A percentile compares a stretch with the other conserved stretches of the same genome.
phyloP scores from a whole-genome alignment of 306 rosid genomes.

The Trichosanthes truncata region DNA sequence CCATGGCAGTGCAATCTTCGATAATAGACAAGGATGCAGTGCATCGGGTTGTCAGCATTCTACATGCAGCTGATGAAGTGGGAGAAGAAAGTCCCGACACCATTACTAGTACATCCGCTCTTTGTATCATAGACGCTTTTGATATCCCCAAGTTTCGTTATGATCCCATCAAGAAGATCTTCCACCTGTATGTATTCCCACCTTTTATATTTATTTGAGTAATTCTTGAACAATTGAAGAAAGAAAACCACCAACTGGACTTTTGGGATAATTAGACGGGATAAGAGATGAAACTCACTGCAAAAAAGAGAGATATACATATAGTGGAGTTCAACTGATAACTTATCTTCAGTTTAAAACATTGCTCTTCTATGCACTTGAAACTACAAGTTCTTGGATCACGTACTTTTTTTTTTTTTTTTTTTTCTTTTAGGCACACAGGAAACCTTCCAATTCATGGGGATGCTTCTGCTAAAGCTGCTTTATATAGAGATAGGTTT shows the following conservation, averaged over 20 bases:
- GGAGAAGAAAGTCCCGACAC: conserved; percentile 18
- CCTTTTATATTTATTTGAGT: neutral
- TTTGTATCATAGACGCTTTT: conserved; percentile 52
- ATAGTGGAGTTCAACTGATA: neutral
- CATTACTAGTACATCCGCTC: conserved; percentile 12
- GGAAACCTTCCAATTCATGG: conserved; percentile 61
- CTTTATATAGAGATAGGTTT: conserved; percentile 69
- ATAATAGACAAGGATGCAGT: conserved; percentile 58
- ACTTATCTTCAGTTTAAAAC: neutral
- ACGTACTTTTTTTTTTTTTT: conserved; percentile 5
- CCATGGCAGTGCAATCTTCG: conserved; percentile 47
- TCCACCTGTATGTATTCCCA: conserved; percentile 36
- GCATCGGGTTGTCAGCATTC: conserved; percentile 34
- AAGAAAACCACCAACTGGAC: neutral
- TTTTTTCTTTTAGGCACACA: conserved; percentile 37
- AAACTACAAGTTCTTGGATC: neutral
- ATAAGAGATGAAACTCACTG: neutral
- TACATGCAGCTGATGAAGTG: conserved; percentile 39
- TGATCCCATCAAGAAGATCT: conserved; percentile 60
- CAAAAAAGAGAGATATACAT: neutral
- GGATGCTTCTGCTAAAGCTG: conserved; percentile 61
- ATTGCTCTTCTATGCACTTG: neutral
- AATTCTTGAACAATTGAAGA: neutral
- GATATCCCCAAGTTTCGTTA: conserved; percentile 44
- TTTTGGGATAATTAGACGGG: neutral